A percentile compares a stretch with the other conserved stretches of the same genome.
Evolutionary conservation across 2,329 filamentous ascomycete species (phyloP).

Genomic region (Aspergillus uvarum): DNA sequence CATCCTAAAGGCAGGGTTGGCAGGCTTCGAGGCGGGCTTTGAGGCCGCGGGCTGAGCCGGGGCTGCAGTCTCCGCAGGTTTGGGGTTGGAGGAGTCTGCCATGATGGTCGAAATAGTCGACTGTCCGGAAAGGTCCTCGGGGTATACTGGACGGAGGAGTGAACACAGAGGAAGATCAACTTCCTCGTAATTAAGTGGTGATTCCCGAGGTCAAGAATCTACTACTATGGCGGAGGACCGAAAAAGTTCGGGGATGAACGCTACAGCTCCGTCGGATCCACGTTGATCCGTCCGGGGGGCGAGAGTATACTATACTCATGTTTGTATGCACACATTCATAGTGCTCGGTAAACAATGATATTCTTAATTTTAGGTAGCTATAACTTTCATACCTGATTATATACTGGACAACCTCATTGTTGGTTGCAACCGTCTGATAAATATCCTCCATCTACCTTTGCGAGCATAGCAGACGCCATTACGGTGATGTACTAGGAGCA

Average conservation of each 20-base stretch:
- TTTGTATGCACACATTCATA: not conserved
- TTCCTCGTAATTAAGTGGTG: not conserved
- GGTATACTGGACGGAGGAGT: not conserved
- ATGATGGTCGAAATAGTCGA: conserved; percentile 24
- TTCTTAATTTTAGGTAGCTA: no score
- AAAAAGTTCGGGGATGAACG: conserved; percentile 12
- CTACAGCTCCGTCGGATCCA: conserved; percentile 10
- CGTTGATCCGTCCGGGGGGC: conserved; percentile 9
- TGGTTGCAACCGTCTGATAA: no score
- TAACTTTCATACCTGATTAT: no score
- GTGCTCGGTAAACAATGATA: no score
- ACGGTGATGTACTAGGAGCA: no score
- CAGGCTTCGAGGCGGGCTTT: conserved; percentile 35
- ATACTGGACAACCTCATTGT: no score
- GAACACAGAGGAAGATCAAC: not conserved
- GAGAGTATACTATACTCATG: not conserved
- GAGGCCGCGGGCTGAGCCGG: conserved; percentile 33
- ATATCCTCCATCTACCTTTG: no score
- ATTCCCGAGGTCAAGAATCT: not conserved
- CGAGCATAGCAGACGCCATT: not conserved
- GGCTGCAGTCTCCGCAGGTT: conserved; percentile 36
- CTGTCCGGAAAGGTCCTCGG: not conserved
- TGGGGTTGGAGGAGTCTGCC: conserved; percentile 39
- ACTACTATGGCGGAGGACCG: not conserved
- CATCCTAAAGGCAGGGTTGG: conserved; percentile 73